Percentiles rank a stretch among this genome's conserved stretches.
These are phyloP conservation scores for Danielia reshetovae DNA, from an alignment of 805 yeast species.

Conservation along the genomic window DNA sequence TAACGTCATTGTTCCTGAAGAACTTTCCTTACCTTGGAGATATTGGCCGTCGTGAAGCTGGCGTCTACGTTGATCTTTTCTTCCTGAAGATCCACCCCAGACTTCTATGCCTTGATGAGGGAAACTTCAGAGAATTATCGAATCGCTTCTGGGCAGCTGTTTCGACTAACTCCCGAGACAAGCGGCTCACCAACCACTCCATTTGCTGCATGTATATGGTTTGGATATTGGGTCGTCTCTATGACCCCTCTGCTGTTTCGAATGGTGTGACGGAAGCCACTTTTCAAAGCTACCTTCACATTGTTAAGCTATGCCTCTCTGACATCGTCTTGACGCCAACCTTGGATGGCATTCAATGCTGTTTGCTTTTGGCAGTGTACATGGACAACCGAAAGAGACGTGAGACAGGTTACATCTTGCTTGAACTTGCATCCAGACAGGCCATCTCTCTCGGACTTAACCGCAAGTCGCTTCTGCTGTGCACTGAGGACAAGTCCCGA, in stretches of 20 bases:
- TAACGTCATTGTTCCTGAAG: neutral
- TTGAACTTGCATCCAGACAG: slow-evolving; percentile 46
- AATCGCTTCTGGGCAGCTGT: slow-evolving; percentile 1
- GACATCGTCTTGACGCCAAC: slow-evolving; percentile 44
- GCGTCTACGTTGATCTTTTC: slow-evolving; percentile 32
- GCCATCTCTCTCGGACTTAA: slow-evolving; percentile 48
- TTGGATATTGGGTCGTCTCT: slow-evolving; percentile 39
- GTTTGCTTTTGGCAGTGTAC: slow-evolving; percentile 40
- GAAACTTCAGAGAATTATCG: neutral
- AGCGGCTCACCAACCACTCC: neutral
- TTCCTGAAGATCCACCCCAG: slow-evolving; percentile 43
- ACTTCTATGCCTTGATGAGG: slow-evolving; percentile 31
- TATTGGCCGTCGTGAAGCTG: slow-evolving; percentile 31
- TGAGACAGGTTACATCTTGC: slow-evolving; percentile 46
- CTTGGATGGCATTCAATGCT: slow-evolving; percentile 40
- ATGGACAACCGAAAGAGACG: slow-evolving; percentile 42
- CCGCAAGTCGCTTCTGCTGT: slow-evolving; percentile 17
- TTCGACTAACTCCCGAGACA: neutral
- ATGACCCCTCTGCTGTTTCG: slow-evolving; percentile 10
- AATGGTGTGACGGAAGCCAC: slow-evolving; percentile 19
- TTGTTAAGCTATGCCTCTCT: slow-evolving; percentile 39
- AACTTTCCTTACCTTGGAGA: slow-evolving; percentile 38
- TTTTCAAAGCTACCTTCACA: slow-evolving; percentile 33
- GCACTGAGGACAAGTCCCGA: neutral
- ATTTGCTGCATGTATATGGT: slow-evolving; percentile 46